These are phyloP conservation scores for Maudiozyma bulderi DNA, from an alignment of 805 yeast genomes.

Conservation along the genomic window DNA sequence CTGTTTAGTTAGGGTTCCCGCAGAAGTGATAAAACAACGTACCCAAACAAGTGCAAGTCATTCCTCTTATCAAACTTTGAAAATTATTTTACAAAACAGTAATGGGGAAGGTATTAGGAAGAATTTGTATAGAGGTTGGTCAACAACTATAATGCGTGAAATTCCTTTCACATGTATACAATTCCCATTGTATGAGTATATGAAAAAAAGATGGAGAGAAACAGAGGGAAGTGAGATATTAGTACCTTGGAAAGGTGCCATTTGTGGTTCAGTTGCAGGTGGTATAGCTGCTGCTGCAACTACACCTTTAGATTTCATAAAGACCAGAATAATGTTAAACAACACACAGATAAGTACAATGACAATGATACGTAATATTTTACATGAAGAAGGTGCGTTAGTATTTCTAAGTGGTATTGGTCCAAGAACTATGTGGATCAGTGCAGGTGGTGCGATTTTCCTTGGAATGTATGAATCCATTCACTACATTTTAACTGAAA, in stretches of 20 bases:
- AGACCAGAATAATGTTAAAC: slow-evolving; percentile 78
- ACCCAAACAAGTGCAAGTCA: slow-evolving; percentile 61
- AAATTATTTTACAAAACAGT: slow-evolving; percentile 48
- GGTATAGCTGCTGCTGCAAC: slow-evolving; percentile 75
- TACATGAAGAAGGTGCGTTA: slow-evolving; percentile 60
- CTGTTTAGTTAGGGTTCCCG: slow-evolving; percentile 90
- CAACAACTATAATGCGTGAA: slow-evolving; percentile 85
- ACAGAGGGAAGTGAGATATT: neutral
- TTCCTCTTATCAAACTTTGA: slow-evolving; percentile 59
- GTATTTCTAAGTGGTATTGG: slow-evolving; percentile 82
- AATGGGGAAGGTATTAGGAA: slow-evolving; percentile 68
- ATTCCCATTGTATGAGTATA: slow-evolving; percentile 82
- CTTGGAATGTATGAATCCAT: slow-evolving; percentile 85
- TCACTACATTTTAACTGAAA: slow-evolving; percentile 16
- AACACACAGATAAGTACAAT: slow-evolving; percentile 37
- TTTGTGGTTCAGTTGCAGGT: slow-evolving; percentile 77
- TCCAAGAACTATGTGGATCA: slow-evolving; percentile 94
- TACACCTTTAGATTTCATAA: slow-evolving; percentile 71
- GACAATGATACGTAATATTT: slow-evolving; percentile 41
- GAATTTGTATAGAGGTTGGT: slow-evolving; percentile 90
- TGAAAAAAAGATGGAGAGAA: slow-evolving; percentile 50
- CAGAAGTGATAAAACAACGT: slow-evolving; percentile 91
- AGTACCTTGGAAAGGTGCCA: slow-evolving; percentile 67
- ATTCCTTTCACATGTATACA: slow-evolving; percentile 95
- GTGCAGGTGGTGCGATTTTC: slow-evolving; percentile 97